Conservation (phyloP, 129 eudicot species). For the Flaveria sonorensis region DNA sequence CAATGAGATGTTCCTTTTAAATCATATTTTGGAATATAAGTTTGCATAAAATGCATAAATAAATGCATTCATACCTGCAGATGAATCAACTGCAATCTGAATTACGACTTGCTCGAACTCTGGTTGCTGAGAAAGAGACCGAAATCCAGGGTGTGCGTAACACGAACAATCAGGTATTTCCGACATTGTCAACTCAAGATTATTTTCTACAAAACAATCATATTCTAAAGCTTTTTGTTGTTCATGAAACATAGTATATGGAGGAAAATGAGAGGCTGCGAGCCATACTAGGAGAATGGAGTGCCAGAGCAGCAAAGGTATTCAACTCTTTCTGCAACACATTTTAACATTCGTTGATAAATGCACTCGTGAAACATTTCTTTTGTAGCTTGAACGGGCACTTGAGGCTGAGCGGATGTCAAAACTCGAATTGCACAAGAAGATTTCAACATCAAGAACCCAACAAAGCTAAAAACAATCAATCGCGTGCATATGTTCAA, state of each 20-base stretch:
- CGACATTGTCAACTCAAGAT: background rate
- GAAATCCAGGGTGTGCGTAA: conserved; percentile 72
- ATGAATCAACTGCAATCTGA: conserved; percentile 97
- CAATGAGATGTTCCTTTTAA: background rate
- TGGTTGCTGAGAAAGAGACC: conserved; percentile 87
- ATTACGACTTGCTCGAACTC: conserved; percentile 84
- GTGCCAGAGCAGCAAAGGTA: conserved; percentile 98
- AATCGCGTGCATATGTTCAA: background rate
- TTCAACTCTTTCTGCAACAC: background rate
- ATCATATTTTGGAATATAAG: background rate
- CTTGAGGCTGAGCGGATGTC: conserved; percentile 76
- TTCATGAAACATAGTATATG: conserved; percentile 57
- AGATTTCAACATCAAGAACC: conserved; percentile 45
- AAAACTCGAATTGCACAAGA: conserved; percentile 80
- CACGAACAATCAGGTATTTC: conserved; percentile 76
- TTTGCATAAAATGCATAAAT: background rate
- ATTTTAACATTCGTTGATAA: background rate
- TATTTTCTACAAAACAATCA: background rate
- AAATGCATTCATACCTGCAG: conserved; percentile 37
- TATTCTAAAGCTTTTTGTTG: conserved; percentile 15
- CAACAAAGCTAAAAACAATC: conserved; percentile 13
- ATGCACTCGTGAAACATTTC: background rate
- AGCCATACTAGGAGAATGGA: conserved; percentile 95
- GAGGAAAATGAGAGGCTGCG: conserved; percentile 97
- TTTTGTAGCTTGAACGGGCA: conserved; percentile 80